Conservation (phyloP, 768 basidiomycete genomes). For the Omphalotus guepiniiformis region DNA sequence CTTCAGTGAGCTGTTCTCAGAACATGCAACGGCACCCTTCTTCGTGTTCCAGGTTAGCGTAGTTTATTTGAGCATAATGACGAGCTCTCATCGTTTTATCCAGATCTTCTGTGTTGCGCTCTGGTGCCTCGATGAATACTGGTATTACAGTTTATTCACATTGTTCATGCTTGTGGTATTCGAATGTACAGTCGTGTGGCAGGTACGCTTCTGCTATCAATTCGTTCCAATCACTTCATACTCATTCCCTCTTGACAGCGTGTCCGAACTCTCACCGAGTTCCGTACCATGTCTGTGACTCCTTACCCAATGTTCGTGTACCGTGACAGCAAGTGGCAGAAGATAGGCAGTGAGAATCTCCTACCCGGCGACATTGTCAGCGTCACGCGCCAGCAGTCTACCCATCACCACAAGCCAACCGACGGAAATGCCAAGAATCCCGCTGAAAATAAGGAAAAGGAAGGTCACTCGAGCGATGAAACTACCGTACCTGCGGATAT, state of each 20-base stretch:
- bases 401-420: not conserved
- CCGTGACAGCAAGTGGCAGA: conserved; percentile 76
- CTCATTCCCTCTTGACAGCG: conserved; percentile 46
- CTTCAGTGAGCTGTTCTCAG: conserved; percentile 85
- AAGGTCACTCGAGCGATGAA: conserved; percentile 43
- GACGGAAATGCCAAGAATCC: not conserved
- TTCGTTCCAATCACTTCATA: not conserved
- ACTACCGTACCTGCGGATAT: conserved; percentile 92
- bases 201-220: conserved; percentile 48
- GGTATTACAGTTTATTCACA: conserved; percentile 98
- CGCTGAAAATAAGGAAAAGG: conserved; percentile 1
- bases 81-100: not conserved
- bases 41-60: conserved; percentile 82
- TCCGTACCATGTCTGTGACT: conserved; percentile 92
- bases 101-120: conserved; percentile 89
- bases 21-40: conserved; percentile 98
- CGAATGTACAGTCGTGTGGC: conserved; percentile 98
- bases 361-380: conserved; percentile 86
- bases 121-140: conserved; percentile 98
- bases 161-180: conserved; percentile 98
- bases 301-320: conserved; percentile 85
- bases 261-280: conserved; percentile 89
- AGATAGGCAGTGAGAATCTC: conserved; percentile 79
- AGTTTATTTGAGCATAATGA: not conserved
- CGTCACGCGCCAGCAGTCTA: conserved; percentile 1